These are phyloP conservation scores for Diaporthe sp. DNA, from an alignment of 2,329 filamentous ascomycete species.

Conservation along the genomic window DNA sequence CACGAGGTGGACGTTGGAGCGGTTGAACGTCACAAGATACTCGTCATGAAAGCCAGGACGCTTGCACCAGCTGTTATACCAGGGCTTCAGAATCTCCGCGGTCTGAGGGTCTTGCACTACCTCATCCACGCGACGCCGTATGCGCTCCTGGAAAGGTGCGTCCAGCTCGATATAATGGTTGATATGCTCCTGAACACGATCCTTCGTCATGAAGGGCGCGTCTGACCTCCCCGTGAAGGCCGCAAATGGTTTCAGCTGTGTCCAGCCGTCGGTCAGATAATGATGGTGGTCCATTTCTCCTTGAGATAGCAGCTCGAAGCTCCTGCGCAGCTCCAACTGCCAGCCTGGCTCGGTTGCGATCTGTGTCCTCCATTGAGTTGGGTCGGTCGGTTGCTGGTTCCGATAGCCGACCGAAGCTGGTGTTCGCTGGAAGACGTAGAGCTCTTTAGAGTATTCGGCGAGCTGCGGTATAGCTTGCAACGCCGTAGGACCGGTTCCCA, in stretches of 20 bases:
- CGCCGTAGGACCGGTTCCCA: constrained; percentile 64
- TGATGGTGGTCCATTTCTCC: constrained; percentile 23
- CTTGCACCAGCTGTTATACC: constrained; percentile 66
- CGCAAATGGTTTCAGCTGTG: constrained; percentile 13
- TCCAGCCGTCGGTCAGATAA: constrained; percentile 61
- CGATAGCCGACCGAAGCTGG: constrained; percentile 57
- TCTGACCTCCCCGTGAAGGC: constrained; percentile 44
- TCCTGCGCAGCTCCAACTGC: constrained; percentile 60
- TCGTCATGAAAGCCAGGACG: constrained; percentile 64
- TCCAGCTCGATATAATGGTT: constrained; percentile 56
- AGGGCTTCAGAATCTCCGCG: constrained; percentile 60
- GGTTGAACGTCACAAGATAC: constrained; percentile 62
- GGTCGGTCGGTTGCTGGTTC: constrained; percentile 55
- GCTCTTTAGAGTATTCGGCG: constrained; percentile 59
- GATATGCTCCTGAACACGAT: constrained; percentile 53
- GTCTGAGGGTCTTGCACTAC: constrained; percentile 57
- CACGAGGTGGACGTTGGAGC: constrained; percentile 59
- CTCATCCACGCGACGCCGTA: constrained; percentile 54
- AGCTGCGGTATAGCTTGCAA: constrained; percentile 60
- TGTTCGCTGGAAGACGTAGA: constrained; percentile 70
- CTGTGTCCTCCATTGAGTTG: constrained; percentile 52
- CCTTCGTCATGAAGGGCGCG: constrained; percentile 49
- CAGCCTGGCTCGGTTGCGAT: constrained; percentile 58
- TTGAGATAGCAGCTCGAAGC: constrained; percentile 51
- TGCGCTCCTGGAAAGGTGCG: constrained; percentile 53